Evolutionary conservation across 345 rosid species (phyloP).

Genomic region (Hibiscus trionum): DNA sequence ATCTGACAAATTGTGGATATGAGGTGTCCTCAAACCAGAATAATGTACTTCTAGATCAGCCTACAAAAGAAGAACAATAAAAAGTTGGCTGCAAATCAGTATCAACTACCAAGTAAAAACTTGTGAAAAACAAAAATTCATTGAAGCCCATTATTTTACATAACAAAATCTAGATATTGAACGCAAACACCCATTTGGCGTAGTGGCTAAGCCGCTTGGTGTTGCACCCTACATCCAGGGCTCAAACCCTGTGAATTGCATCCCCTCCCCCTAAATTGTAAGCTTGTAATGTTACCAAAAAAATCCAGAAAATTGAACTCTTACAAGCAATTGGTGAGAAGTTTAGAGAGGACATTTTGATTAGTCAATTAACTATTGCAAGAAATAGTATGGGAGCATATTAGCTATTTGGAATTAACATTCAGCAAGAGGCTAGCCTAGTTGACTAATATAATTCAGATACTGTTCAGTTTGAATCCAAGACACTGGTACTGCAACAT

Average conservation of each 20-base stretch:
- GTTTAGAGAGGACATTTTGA: not conserved
- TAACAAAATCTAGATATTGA: not conserved
- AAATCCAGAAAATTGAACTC: not conserved
- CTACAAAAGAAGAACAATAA: slow-evolving; percentile 20
- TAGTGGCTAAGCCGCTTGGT: no score
- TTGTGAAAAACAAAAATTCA: not conserved
- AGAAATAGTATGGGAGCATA: not conserved
- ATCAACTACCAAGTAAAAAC: not conserved
- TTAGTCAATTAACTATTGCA: not conserved
- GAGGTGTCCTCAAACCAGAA: slow-evolving; percentile 76
- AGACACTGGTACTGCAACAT: not conserved
- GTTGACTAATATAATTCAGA: not conserved
- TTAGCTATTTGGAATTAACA: not conserved
- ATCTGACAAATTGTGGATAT: slow-evolving; percentile 75
- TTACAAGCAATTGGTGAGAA: not conserved
- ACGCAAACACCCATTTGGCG: no score
- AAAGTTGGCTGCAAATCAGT: not conserved
- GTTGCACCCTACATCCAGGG: no score
- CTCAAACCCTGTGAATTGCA: no score
- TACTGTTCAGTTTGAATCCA: not conserved
- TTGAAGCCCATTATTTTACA: not conserved
- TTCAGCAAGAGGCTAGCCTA: not conserved
- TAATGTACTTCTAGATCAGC: slow-evolving; percentile 55
- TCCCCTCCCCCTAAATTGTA: no score
- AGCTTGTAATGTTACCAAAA: no score